A percentile compares a stretch with the other conserved stretches of the same genome.
Evolutionary conservation across 768 basidiomycete genomes (phyloP).

Genomic region (Atractiella rhizophila): DNA sequence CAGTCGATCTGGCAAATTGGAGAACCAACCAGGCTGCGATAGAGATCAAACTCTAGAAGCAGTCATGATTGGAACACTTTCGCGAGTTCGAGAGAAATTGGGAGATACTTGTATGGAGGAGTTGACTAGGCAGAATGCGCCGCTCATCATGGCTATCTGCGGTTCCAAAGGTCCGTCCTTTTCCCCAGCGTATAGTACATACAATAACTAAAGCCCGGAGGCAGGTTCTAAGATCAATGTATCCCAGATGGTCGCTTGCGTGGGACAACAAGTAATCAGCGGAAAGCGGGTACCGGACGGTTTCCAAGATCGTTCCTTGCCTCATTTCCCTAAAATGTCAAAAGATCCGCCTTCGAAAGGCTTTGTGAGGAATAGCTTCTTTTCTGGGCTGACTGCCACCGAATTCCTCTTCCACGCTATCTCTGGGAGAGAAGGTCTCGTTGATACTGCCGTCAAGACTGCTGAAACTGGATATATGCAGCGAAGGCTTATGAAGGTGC

Average conservation of each 20-base stretch:
- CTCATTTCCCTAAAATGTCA: slow-evolving; percentile 92
- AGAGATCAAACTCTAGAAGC: slow-evolving; percentile 93
- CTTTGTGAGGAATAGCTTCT: slow-evolving; percentile 94
- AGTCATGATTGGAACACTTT: slow-evolving; percentile 75
- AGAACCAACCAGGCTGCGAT: slow-evolving; percentile 92
- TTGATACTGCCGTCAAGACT: slow-evolving; percentile 98
- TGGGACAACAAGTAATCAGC: slow-evolving; percentile 94
- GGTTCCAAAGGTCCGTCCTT: slow-evolving; percentile 64
- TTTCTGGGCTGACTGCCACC: slow-evolving; percentile 63
- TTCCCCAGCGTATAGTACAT: background rate
- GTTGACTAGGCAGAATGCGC: slow-evolving; percentile 86
- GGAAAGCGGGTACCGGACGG: slow-evolving; percentile 96
- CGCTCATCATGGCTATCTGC: slow-evolving; percentile 95
- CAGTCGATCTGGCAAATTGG: slow-evolving; percentile 70
- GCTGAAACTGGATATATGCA: slow-evolving; percentile 99
- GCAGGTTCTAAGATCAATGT: slow-evolving; percentile 94
- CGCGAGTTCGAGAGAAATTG: slow-evolving; percentile 81
- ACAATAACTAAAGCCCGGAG: slow-evolving; percentile 7
- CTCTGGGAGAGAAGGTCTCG: slow-evolving; percentile 88
- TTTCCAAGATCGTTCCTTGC: slow-evolving; percentile 95
- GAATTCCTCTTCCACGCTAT: slow-evolving; percentile 99
- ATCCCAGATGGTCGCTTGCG: slow-evolving; percentile 99
- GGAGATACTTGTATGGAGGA: slow-evolving; percentile 97
- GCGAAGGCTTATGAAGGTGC: slow-evolving; percentile 74
- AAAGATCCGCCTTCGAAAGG: slow-evolving; percentile 90